phyloP scores from a whole-genome alignment of 441 rosid species.

The Euphorbia schlechtendalii region DNA sequence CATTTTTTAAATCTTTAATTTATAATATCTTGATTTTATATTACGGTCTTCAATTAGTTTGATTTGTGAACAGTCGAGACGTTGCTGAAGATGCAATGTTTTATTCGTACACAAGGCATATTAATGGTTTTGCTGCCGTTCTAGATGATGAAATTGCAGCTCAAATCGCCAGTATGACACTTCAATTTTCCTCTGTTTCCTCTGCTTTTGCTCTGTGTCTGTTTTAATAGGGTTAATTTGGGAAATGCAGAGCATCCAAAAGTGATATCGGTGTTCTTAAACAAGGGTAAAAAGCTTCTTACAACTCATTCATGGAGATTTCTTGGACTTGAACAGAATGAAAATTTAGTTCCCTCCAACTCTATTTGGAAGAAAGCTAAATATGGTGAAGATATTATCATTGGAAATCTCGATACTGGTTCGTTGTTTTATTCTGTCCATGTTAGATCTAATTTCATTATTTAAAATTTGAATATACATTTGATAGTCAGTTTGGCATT shows the following conservation, averaged over 20 bases:
- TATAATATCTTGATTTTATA: not conserved
- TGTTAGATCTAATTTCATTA: not conserved
- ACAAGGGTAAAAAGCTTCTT: conserved; percentile 39
- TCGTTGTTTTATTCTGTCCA: not conserved
- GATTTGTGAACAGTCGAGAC: conserved; percentile 23
- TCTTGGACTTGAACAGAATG: conserved; percentile 30
- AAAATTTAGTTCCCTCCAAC: conserved; percentile 19
- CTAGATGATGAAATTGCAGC: conserved; percentile 51
- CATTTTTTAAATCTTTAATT: not conserved
- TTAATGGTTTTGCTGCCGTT: conserved; percentile 60
- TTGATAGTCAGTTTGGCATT: too few species aligned
- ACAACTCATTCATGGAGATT: conserved; percentile 65
- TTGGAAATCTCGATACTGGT: conserved; percentile 65
- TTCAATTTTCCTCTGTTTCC: not conserved
- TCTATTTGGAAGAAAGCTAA: conserved; percentile 51
- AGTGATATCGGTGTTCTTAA: conserved; percentile 45
- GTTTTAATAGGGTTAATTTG: too few species aligned
- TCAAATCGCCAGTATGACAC: conserved; percentile 37
- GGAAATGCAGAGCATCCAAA: conserved; percentile 40
- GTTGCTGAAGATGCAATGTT: conserved; percentile 41
- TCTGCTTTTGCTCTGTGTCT: not conserved
- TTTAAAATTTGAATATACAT: too few species aligned
- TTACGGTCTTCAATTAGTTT: not conserved
- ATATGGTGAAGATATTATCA: conserved; percentile 49
- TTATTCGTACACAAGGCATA: conserved; percentile 47